Base-by-base conservation (phyloP, 2,329 filamentous ascomycete genomes). In the Zymoseptoria tritici region DNA sequence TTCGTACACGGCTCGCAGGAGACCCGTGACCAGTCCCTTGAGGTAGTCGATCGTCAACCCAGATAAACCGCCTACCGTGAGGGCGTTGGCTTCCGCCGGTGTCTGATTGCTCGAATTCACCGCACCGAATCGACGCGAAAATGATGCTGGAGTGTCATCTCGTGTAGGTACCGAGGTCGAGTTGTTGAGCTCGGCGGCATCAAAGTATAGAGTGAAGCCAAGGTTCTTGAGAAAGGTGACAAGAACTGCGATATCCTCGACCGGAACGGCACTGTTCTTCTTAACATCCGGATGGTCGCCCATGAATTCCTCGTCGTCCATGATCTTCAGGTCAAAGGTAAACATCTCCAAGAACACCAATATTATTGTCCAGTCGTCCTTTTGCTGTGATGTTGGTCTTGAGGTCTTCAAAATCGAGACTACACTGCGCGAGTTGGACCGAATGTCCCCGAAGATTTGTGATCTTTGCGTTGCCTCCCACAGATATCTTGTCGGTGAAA, bases 291-390 rank as follows among this genome's bases (percentile, higher is more conserved):
- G 60, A 22, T 59, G 60, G 22, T 73, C 76, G 26, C 72, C 77
- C 54, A 74, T 68, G 71, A 99, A 99, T 68, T 99, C 94, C 66
- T 97, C 93, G 64, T 99, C 94, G 67, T 99, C 94, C 72, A 93
- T 96, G 36, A 97, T 85, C 67, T 94, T 89, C 11, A 97, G 79
- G 2, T 97, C 85, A 71, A 97, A 97, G 2, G 89, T 91, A 72
- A 97, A 99, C 0, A 99, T 82, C 68, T 99, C 94, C 5, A 99
- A 81, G 70, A 99, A 97, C 0, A 99, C 81, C 0, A 97, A 79
- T 50, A 96, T 84, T 1, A 94, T 86, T 19, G 88, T 86, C 94
- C 94, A 99, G 71, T 97, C 91, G 66, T 86, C 82, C 54, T 77
- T 81, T 57, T 55, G 68, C 29, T 53, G 68, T 22, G 57, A 21